Evolutionary conservation across 352 stramenopile genomes (phyloP).

Genomic region (Pythium coloratum): DNA sequence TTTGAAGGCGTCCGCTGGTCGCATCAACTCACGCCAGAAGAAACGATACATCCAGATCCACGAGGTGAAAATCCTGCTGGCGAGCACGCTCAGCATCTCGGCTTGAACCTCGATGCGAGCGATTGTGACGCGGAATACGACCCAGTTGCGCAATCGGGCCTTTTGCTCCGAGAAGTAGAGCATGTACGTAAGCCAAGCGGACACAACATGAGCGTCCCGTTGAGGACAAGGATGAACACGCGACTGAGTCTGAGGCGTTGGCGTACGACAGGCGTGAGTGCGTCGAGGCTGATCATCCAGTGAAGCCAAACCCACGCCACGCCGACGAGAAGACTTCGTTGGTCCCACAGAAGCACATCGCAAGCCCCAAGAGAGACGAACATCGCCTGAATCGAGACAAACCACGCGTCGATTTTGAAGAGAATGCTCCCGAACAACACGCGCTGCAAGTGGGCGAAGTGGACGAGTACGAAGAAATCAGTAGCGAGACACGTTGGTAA

Average conservation of each 20-base stretch:
- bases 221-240: constrained; percentile 9
- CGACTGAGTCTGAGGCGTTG: constrained; percentile 5
- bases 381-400: constrained; percentile 15
- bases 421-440: constrained; percentile 8
- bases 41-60: constrained; percentile 16
- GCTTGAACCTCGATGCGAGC: constrained; percentile 1
- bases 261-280: constrained; percentile 11
- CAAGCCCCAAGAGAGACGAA: constrained; percentile 6
- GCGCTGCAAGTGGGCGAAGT: constrained; percentile 13
- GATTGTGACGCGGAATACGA: constrained; percentile 1
- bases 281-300: constrained; percentile 25
- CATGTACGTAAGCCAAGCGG: constrained; percentile 9
- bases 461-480: constrained; percentile 3
- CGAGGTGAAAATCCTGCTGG: constrained; percentile 12
- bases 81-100: constrained; percentile 10
- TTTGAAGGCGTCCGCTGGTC: constrained; percentile 8
- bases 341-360: constrained; percentile 18
- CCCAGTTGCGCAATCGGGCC: not conserved
- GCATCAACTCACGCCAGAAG: constrained; percentile 8
- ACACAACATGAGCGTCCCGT: constrained; percentile 3
- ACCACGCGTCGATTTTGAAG: constrained; percentile 23
- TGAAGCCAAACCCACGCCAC: constrained; percentile 15
- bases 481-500: not conserved
- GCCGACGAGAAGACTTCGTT: constrained; percentile 5
- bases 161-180: not conserved